Evolutionary conservation across 371 early-diverging fungal genomes (phyloP).

Genomic region (Mortierella polycephala): DNA sequence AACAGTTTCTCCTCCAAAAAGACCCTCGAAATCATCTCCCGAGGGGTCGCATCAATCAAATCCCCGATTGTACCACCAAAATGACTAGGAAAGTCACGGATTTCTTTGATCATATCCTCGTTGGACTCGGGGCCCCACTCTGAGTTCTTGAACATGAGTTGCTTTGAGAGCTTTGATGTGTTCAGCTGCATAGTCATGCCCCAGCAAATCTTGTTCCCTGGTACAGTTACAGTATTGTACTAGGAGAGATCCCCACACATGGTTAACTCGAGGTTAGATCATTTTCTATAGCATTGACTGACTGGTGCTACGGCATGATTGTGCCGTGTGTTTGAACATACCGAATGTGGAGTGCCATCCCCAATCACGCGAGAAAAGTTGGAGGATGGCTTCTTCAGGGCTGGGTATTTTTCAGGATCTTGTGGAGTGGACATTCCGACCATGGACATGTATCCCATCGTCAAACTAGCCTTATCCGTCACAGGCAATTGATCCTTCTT

Average conservation of each 20-base stretch:
- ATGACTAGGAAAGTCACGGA: conserved; percentile 2
- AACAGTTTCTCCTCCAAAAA: conserved; percentile 47
- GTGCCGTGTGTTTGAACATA: not conserved
- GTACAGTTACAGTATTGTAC: conserved; percentile 23
- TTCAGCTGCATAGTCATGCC: conserved; percentile 15
- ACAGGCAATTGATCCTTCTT: conserved; percentile 10
- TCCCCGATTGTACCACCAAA: conserved; percentile 25
- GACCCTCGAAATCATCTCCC: conserved; percentile 22
- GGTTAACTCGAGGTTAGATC: too few species aligned
- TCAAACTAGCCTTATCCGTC: conserved; percentile 12
- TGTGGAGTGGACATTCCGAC: conserved; percentile 26
- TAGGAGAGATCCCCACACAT: not conserved
- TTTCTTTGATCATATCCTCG: conserved; percentile 18
- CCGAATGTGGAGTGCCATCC: conserved; percentile 20
- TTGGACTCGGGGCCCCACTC: conserved; percentile 29
- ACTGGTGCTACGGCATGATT: too few species aligned
- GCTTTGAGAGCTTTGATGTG: not conserved
- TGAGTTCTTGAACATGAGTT: conserved; percentile 7
- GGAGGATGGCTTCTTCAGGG: conserved; percentile 3
- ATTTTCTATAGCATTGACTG: too few species aligned
- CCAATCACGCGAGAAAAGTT: conserved; percentile 15
- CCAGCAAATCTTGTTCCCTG: conserved; percentile 28
- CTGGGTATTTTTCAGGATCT: conserved; percentile 28
- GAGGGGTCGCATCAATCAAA: conserved; percentile 29
- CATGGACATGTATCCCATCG: conserved; percentile 30